Base-by-base conservation (phyloP, 345 rosid species). In the Euphorbia peplus region DNA sequence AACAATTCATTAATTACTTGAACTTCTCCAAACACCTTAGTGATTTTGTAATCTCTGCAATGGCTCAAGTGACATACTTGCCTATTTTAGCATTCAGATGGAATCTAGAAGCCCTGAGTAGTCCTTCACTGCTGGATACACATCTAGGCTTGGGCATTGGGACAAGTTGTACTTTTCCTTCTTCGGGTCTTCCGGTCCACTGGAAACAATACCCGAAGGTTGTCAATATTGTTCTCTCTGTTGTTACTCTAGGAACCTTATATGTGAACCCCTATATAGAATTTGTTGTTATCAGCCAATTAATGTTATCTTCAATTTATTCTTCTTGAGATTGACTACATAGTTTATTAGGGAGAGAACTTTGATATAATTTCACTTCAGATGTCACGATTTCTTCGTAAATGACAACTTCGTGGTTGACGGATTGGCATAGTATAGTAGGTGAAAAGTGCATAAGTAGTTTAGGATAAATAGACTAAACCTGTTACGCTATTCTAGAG, bases 121-220 rank as follows among this genome's bases (percentile, higher is more conserved):
- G 42, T 39, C 42, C 3, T 5, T 5, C 10, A 54, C 13, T 11
- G 14, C 58, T 22, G 22, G 21, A 16, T 22, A 48, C 19, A 18
- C 21, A 18, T 48, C 22, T 1, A 48, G 53, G 52, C 52, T 48
- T 19, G 57, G 13, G 14, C 26, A 8, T 53, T 3, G 2, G 4
- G 8, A 22, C 58, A 22, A 3, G 2, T 28, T 57, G 7, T 14
- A 35, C 39, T 28, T 16, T 15, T 26, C 30, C 61, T 28, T 18
- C 5, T 26, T 25, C 14, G 26, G 32, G 14, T 25, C 11, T 56
- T 56, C n/a, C 28, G 7, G 26, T 13, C 51, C n/a, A 16, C 8
- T 16, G 82, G 84, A 63, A 83, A 78, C 52, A 78, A 65, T 74
- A 72, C 72, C 69, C 72, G 77, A 51, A 67, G 64, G 84, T 82